Evolutionary conservation across 208 protist genomes (phyloP), one percentile per base, ranked within the genome.

Genomic region (Leishmania tarentolae): DNA sequence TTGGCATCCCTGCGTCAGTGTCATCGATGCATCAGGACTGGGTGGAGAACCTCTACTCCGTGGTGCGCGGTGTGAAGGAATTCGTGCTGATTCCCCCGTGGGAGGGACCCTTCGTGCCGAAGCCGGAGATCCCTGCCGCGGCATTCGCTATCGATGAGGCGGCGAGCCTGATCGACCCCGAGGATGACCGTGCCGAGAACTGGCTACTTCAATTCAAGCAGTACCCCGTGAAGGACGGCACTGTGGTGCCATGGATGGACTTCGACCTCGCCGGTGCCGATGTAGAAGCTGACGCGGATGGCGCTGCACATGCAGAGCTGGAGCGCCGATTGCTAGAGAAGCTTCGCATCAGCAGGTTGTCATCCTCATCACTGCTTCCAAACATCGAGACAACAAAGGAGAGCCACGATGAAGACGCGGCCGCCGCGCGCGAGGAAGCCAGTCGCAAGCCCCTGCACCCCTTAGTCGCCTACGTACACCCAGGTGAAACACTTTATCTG

Each of bases 1-100:
- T 98, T 46, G 96, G 96, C 75, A 92, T 91, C 47, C 85, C 87
- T 0, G 89, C 90, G 63, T 94, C 90, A 2, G 93, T 97, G 44
- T 95, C 92, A n/a, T 94, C 92, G 28, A 86, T 97, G 88, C 96
- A 98, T 76, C 94, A 97, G 83, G 96, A 98, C 87, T 97, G 89
- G 88, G 96, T 96, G 37, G 95, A 98, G 84, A 98, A 98, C 79
- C 86, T 98, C 28, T 98, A 98, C 86, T 78, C 90, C 9, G 95
- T 98, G 6, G 89, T 98, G 52, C 88, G 93, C 17, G 96, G 96
- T 4, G 90, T 94, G 65, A 98, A 98, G 88, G 92, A 95, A 80
- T 98, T 98, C 63, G 78, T 95, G n/a, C 87, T 98, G 46, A 80
- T 98, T 47, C 94, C 95, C 7, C 94, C 95, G 28, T 98, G 95